These are phyloP conservation scores for Candida frijolesensis DNA, from an alignment of 1,139 yeast genomes.

Conservation along the genomic window DNA sequence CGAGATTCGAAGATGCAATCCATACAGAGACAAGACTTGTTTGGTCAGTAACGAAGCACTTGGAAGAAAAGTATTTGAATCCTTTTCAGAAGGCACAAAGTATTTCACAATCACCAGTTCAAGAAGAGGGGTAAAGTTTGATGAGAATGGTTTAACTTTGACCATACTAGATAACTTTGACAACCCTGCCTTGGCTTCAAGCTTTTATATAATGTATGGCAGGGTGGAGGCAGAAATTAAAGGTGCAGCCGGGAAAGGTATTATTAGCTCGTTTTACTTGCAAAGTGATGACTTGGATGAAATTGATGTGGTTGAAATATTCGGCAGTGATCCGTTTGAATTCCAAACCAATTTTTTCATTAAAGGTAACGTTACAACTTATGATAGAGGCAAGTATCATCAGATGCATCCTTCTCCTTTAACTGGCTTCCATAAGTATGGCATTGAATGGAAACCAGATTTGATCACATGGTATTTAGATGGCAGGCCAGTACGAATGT, in stretches of 20 bases:
- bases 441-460: slow-evolving; percentile 42
- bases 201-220: slow-evolving; percentile 43
- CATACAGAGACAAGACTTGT: slow-evolving; percentile 24
- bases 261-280: slow-evolving; percentile 46
- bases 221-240: slow-evolving; percentile 42
- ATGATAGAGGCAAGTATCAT: slow-evolving; percentile 45
- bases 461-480: slow-evolving; percentile 36
- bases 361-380: slow-evolving; percentile 45
- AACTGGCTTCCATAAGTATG: slow-evolving; percentile 29
- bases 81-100: slow-evolving; percentile 17
- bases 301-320: slow-evolving; percentile 47
- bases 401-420: slow-evolving; percentile 23
- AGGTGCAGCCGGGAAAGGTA: slow-evolving; percentile 43
- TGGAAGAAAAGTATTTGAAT: slow-evolving; percentile 17
- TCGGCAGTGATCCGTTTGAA: slow-evolving; percentile 39
- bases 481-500: slow-evolving; percentile 28
- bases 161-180: slow-evolving; percentile 32
- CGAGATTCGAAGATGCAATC: slow-evolving; percentile 27
- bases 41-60: slow-evolving; percentile 28
- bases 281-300: slow-evolving; percentile 53
- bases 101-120: slow-evolving; percentile 15
- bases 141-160: slow-evolving; percentile 19
- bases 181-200: slow-evolving; percentile 41
- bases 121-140: slow-evolving; percentile 15
- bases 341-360: slow-evolving; percentile 48